Percentiles rank a stretch among this genome's conserved stretches.
These are phyloP conservation scores for Globisporangium nodosum DNA, from an alignment of 352 stramenopile species.

Conservation along the genomic window DNA sequence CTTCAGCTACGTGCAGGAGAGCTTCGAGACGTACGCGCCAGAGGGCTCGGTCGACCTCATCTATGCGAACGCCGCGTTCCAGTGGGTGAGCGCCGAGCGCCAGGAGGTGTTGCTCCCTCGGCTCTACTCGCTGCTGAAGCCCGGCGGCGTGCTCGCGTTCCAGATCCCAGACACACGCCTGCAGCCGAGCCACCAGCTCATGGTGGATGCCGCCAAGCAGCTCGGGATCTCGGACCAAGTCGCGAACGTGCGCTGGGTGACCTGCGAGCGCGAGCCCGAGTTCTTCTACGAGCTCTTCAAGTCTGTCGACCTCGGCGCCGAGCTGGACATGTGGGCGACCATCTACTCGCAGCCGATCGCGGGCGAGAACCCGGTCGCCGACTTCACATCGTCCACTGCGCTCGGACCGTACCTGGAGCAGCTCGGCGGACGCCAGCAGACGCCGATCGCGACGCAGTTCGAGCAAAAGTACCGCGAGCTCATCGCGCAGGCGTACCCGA, in stretches of 20 bases:
- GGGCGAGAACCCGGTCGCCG: constrained; percentile 57
- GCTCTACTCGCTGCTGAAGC: constrained; percentile 58
- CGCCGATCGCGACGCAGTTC: constrained; percentile 22
- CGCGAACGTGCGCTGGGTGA: constrained; percentile 56
- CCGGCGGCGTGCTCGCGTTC: constrained; percentile 60
- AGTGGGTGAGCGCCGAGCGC: constrained; percentile 53
- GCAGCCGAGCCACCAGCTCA: constrained; percentile 58
- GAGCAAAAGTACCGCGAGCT: constrained; percentile 55
- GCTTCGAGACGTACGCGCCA: constrained; percentile 50
- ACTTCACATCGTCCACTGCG: constrained; percentile 59
- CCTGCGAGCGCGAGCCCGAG: constrained; percentile 46
- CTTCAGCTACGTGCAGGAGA: constrained; percentile 44
- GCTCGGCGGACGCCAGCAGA: constrained; percentile 22
- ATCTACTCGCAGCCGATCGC: constrained; percentile 57
- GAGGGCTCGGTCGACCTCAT: constrained; percentile 50
- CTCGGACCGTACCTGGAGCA: constrained; percentile 57
- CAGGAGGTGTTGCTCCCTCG: constrained; percentile 39
- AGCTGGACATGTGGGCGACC: constrained; percentile 64
- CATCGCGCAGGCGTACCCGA: constrained; percentile 46
- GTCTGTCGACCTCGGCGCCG: constrained; percentile 6
- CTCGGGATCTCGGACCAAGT: constrained; percentile 34
- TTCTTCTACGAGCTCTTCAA: constrained; percentile 76
- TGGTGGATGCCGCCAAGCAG: constrained; percentile 37
- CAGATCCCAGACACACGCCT: constrained; percentile 65
- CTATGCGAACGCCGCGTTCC: constrained; percentile 65